These are phyloP conservation scores for Oryza glaberrima DNA, from an alignment of 176 grass and related monocot genomes.

Conservation along the genomic window DNA sequence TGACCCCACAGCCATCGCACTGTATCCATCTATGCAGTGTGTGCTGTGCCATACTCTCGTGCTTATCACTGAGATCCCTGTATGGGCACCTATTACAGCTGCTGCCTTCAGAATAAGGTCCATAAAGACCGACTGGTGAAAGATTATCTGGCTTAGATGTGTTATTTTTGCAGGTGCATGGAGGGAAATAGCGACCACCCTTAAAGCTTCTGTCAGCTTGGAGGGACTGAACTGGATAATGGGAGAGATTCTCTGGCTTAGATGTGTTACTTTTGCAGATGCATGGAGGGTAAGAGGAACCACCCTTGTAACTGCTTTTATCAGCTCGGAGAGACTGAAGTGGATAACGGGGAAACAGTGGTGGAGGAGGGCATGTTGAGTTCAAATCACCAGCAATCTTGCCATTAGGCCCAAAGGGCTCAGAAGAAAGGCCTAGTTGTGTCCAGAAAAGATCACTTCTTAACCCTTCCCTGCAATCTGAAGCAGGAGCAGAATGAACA, in stretches of 20 bases:
- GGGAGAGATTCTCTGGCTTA: slow-evolving; percentile 3
- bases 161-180: not conserved
- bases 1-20: slow-evolving; percentile 69
- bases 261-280: not conserved
- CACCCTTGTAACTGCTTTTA: not conserved
- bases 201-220: slow-evolving; percentile 6
- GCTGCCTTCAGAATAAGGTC: not conserved
- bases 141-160: not conserved
- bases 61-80: slow-evolving; percentile 13
- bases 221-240: not conserved
- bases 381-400: not conserved
- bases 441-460: not conserved
- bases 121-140: not conserved
- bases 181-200: not conserved
- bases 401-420: slow-evolving; percentile 3
- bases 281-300: not conserved
- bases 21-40: slow-evolving; percentile 52
- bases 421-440: not conserved
- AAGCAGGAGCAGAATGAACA: not conserved
- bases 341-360: not conserved
- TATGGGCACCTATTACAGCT: slow-evolving; percentile 21
- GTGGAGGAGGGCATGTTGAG: not conserved
- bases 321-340: not conserved
- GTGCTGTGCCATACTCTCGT: not conserved
- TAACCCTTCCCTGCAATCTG: not conserved